Percentiles rank a stretch among this genome's conserved stretches.
These are phyloP conservation scores for Cyphellophora attinorum DNA, from an alignment of 2,329 filamentous ascomycete species.

Conservation along the genomic window DNA sequence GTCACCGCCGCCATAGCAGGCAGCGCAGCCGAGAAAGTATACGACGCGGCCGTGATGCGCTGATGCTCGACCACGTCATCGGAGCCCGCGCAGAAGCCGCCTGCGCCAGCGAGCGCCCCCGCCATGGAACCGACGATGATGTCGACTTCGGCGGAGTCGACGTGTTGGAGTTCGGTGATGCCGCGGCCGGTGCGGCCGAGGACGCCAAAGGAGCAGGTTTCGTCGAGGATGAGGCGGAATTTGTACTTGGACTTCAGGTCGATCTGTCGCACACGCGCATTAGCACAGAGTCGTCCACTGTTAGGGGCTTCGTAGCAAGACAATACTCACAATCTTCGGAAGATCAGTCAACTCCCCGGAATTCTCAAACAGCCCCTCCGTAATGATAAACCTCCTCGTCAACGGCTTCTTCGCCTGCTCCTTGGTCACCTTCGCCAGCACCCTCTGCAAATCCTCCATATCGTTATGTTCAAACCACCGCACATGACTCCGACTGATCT, in stretches of 20 bases:
- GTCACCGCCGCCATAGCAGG: slow-evolving; percentile 94
- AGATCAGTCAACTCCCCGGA: slow-evolving; percentile 76
- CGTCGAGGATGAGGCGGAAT: slow-evolving; percentile 93
- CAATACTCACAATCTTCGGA: slow-evolving; percentile 68
- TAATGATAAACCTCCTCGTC: slow-evolving; percentile 89
- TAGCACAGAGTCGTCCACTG: slow-evolving; percentile 2
- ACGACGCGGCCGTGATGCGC: slow-evolving; percentile 81
- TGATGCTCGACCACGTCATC: slow-evolving; percentile 93
- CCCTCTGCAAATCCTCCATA: slow-evolving; percentile 81
- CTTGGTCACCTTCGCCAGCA: slow-evolving; percentile 74
- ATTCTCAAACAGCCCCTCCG: slow-evolving; percentile 88
- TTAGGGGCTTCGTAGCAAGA: slow-evolving; percentile 6
- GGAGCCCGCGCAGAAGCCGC: slow-evolving; percentile 89
- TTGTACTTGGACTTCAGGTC: slow-evolving; percentile 95
- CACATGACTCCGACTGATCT: slow-evolving; percentile 84
- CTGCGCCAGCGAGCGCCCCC: slow-evolving; percentile 80
- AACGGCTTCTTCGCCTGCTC: slow-evolving; percentile 83
- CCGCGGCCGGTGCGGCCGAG: slow-evolving; percentile 85
- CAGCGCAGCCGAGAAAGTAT: slow-evolving; percentile 91
- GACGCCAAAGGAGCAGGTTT: slow-evolving; percentile 95
- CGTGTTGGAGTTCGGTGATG: slow-evolving; percentile 91
- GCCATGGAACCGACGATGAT: slow-evolving; percentile 94
- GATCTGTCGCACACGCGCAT: slow-evolving; percentile 42
- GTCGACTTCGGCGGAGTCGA: slow-evolving; percentile 85
- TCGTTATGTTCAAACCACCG: slow-evolving; percentile 95